A percentile compares a stretch with the other conserved stretches of the same genome.
Evolutionary conservation across 2,329 filamentous ascomycete genomes (phyloP).

Genomic region (Pezicula radicicola): DNA sequence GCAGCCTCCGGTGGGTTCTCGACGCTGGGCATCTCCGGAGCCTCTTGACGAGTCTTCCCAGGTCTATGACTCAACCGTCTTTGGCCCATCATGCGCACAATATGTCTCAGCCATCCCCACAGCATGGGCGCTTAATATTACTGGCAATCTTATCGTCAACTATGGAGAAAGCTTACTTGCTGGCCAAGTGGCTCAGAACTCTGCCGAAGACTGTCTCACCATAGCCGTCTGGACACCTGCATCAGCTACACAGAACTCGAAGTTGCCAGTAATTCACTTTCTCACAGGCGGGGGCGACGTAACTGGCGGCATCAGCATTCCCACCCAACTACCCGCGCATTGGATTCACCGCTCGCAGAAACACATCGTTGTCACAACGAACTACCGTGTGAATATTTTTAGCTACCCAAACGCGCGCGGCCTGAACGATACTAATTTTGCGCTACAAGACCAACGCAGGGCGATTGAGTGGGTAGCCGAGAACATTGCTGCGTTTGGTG

Average conservation of each 20-base stretch:
- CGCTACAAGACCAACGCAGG: conserved; percentile 66
- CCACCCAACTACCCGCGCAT: conserved; percentile 2
- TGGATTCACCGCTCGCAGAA: conserved; percentile 7
- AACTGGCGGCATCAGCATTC: conserved; percentile 4
- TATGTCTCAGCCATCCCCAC: conserved; percentile 24
- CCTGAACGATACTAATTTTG: conserved; percentile 52
- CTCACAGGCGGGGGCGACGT: conserved; percentile 20
- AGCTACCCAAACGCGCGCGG: conserved; percentile 27
- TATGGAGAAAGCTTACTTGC: conserved; percentile 16
- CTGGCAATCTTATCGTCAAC: conserved; percentile 3
- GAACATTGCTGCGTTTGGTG: conserved; percentile 59
- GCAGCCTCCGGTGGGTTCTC: conserved; percentile 42
- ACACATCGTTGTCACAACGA: conserved; percentile 37
- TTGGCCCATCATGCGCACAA: conserved; percentile 17
- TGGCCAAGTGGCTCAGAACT: conserved; percentile 11
- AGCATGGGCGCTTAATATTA: conserved; percentile 26
- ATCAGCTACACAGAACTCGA: conserved; percentile 24
- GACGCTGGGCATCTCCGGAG: conserved; percentile 33
- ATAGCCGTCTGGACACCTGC: conserved; percentile 22
- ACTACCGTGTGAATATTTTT: conserved; percentile 37
- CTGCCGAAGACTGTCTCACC: conserved; percentile 25
- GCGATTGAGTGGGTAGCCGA: conserved; percentile 66
- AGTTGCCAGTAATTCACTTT: conserved; percentile 38
- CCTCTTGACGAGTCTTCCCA: conserved; percentile 9
- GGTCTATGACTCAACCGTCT: conserved; percentile 13